phyloP scores from a whole-genome alignment of 768 basidiomycete genomes.

The Russula dissimulans region DNA sequence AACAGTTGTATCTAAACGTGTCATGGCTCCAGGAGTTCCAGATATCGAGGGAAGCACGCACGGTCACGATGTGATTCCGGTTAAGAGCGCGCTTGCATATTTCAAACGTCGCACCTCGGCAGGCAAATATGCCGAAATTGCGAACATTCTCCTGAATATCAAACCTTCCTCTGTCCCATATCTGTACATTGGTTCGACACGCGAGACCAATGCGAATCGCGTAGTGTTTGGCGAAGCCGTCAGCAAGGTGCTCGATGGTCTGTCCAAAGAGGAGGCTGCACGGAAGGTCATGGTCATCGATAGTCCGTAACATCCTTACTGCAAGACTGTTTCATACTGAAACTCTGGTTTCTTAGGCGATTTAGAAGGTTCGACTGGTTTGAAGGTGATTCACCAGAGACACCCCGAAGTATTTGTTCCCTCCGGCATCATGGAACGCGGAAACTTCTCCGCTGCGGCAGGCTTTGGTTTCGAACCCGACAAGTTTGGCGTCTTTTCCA shows the following conservation, averaged over 20 bases:
- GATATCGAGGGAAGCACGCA: slow-evolving; percentile 73
- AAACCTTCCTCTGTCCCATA: slow-evolving; percentile 49
- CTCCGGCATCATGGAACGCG: slow-evolving; percentile 82
- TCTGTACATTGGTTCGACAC: slow-evolving; percentile 59
- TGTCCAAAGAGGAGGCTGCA: slow-evolving; percentile 67
- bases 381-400: slow-evolving; percentile 82
- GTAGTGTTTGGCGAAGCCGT: slow-evolving; percentile 83
- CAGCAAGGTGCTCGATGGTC: slow-evolving; percentile 61
- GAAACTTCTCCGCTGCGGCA: slow-evolving; percentile 76
- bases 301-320: slow-evolving; percentile 36
- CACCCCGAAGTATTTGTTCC: slow-evolving; percentile 82
- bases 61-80: slow-evolving; percentile 79
- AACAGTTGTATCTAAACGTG: slow-evolving; percentile 56
- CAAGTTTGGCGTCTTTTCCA: slow-evolving; percentile 84
- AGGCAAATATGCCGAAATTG: slow-evolving; percentile 27
- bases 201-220: slow-evolving; percentile 72
- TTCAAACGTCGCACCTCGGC: slow-evolving; percentile 48
- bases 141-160: slow-evolving; percentile 53
- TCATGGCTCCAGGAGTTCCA: slow-evolving; percentile 37
- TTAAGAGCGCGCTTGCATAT: slow-evolving; percentile 72
- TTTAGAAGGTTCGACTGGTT: slow-evolving; percentile 81
- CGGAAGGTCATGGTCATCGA: slow-evolving; percentile 84
- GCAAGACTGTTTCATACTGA: slow-evolving; percentile 2
- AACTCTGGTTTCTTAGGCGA: slow-evolving; percentile 42
- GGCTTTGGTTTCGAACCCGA: slow-evolving; percentile 79